These are phyloP conservation scores for Paspalum vaginatum DNA, from an alignment of 176 grass and related monocot species.

Conservation along the genomic window DNA sequence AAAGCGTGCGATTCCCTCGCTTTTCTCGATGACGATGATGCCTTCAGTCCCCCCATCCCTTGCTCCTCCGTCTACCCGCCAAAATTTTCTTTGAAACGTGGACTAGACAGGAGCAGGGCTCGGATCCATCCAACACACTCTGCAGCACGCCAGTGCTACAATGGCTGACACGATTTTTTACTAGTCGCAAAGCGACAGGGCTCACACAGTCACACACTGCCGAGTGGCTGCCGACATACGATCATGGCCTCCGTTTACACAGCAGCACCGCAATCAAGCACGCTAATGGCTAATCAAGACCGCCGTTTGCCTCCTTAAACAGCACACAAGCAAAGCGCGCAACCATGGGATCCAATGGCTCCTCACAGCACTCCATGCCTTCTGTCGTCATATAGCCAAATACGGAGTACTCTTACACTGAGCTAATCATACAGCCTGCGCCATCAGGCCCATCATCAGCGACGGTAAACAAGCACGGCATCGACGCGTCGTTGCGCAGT, in stretches of 20 bases:
- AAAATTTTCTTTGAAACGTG: slow-evolving; percentile 51
- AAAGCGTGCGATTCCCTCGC: slow-evolving; percentile 47
- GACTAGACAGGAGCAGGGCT: not conserved
- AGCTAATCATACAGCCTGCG: slow-evolving; percentile 2
- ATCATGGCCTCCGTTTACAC: slow-evolving; percentile 16
- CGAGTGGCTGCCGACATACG: slow-evolving; percentile 39
- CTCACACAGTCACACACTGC: not conserved
- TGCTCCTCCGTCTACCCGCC: slow-evolving; percentile 30
- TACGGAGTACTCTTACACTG: not conserved
- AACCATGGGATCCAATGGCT: not conserved
- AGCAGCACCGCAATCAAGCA: not conserved
- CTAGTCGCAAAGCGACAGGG: slow-evolving; percentile 5
- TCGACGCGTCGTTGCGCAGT: not conserved
- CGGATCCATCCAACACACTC: slow-evolving; percentile 8
- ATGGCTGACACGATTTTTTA: not conserved
- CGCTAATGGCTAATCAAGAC: slow-evolving; percentile 1
- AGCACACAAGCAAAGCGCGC: not conserved
- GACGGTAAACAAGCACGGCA: not conserved
- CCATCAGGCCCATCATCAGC: not conserved
- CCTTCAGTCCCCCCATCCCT: not conserved
- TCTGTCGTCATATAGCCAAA: not conserved
- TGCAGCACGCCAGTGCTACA: not conserved
- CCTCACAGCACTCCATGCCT: not conserved
- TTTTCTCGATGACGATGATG: slow-evolving; percentile 41
- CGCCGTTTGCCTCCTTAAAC: slow-evolving; percentile 40